Percentiles rank a stretch among this genome's conserved stretches.
These are phyloP conservation scores for Phytomonas francai DNA, from an alignment of 208 protist genomes.

Conservation along the genomic window DNA sequence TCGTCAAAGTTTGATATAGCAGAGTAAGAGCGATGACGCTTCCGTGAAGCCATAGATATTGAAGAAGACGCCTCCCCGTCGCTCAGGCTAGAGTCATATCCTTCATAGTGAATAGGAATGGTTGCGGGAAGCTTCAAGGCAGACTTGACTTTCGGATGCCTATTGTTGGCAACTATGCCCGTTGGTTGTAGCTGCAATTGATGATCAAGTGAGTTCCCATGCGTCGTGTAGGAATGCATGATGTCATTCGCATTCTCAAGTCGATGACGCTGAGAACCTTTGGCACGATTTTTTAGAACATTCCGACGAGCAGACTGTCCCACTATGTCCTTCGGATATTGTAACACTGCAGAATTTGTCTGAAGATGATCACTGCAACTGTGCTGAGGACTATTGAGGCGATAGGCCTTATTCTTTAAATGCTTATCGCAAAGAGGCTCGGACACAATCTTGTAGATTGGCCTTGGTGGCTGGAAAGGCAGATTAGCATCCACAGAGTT, in stretches of 20 bases:
- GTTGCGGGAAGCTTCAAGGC: slow-evolving; percentile 14
- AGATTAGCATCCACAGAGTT: background rate
- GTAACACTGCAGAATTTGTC: background rate
- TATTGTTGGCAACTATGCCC: background rate
- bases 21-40: slow-evolving; percentile 18
- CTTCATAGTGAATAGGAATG: slow-evolving; percentile 13
- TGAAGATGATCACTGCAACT: background rate
- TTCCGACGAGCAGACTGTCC: background rate
- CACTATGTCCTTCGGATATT: background rate
- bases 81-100: background rate
- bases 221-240: background rate
- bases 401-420: background rate
- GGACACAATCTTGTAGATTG: background rate
- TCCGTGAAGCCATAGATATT: slow-evolving; percentile 4
- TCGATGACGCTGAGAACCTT: background rate
- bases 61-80: background rate
- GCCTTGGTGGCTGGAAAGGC: background rate
- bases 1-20: slow-evolving; percentile 2
- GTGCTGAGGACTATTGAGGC: background rate
- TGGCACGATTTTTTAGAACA: background rate
- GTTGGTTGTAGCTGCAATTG: background rate
- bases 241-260: background rate
- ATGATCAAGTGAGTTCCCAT: background rate
- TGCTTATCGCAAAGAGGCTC: background rate
- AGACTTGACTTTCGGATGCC: background rate